A percentile compares a stretch with the other conserved stretches of the same genome.
These are phyloP conservation scores for Sordaria brevicollis DNA, from an alignment of 495 filamentous ascomycete species.

Conservation along the genomic window DNA sequence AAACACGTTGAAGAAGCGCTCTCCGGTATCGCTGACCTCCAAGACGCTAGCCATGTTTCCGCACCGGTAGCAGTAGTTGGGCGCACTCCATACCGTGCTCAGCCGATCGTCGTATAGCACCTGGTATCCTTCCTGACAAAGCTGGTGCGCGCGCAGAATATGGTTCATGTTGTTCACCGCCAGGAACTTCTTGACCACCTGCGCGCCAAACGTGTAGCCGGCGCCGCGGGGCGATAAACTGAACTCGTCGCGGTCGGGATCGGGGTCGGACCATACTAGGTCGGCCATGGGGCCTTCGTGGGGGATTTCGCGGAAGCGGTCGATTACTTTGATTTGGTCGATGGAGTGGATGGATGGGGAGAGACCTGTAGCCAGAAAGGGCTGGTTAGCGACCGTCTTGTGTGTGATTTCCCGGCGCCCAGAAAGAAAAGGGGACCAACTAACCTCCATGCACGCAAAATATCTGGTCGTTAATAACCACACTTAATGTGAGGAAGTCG, in stretches of 20 bases:
- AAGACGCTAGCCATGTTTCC: constrained; percentile 95
- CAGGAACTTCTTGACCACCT: constrained; percentile 95
- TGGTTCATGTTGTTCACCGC: constrained; percentile 95
- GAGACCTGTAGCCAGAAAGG: constrained; percentile 41
- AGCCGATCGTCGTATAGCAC: constrained; percentile 88
- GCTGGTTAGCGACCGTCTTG: neutral
- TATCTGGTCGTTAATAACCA: constrained; percentile 97
- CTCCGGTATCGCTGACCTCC: constrained; percentile 85
- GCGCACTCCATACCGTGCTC: constrained; percentile 95
- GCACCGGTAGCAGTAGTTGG: constrained; percentile 94
- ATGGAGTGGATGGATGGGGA: constrained; percentile 96
- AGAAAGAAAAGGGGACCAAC: constrained; percentile 1
- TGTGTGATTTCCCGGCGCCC: neutral
- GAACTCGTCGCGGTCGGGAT: constrained; percentile 93
- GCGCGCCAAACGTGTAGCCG: constrained; percentile 93
- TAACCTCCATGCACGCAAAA: constrained; percentile 91
- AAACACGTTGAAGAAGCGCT: constrained; percentile 94
- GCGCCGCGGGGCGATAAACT: constrained; percentile 86
- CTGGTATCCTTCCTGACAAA: constrained; percentile 96
- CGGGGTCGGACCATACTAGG: constrained; percentile 94
- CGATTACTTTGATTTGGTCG: constrained; percentile 98
- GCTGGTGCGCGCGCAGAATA: constrained; percentile 90
- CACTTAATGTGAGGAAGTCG: constrained; percentile 90
- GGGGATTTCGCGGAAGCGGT: constrained; percentile 94
- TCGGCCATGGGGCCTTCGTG: constrained; percentile 99